Conservation (phyloP, 768 basidiomycete genomes). For the Obba rivulosa region DNA sequence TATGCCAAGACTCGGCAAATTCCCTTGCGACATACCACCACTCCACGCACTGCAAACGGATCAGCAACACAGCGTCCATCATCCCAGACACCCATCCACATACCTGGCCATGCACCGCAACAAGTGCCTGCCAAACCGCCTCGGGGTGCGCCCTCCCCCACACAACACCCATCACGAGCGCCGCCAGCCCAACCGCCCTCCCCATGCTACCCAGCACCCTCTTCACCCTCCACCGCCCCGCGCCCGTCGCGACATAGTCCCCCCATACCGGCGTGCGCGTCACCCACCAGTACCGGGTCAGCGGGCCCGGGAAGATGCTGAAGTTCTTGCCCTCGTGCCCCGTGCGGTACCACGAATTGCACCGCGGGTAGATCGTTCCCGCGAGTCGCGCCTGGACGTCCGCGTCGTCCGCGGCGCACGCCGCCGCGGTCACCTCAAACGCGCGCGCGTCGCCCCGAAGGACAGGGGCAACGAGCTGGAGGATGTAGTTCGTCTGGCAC, state of each 20-base stretch:
- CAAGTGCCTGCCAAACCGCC: too few species aligned
- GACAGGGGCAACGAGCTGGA: slow-evolving; percentile 12
- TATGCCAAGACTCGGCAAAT: too few species aligned
- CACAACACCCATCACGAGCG: too few species aligned
- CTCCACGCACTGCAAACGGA: too few species aligned
- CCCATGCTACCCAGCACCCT: not conserved
- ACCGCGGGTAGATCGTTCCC: slow-evolving; percentile 1
- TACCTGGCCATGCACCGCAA: too few species aligned
- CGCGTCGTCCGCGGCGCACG: slow-evolving; percentile 24
- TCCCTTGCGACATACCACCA: too few species aligned
- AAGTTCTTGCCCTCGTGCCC: slow-evolving; percentile 9
- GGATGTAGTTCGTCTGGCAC: slow-evolving; percentile 11
- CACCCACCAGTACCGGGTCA: slow-evolving; percentile 8
- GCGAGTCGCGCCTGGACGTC: slow-evolving; percentile 9
- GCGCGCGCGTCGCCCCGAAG: slow-evolving; percentile 10
- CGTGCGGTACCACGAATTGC: slow-evolving; percentile 11
- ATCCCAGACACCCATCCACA: too few species aligned
- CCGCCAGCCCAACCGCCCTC: too few species aligned
- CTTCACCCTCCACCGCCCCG: not conserved
- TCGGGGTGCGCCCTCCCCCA: too few species aligned
- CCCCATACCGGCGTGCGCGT: slow-evolving; percentile 7
- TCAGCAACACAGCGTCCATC: too few species aligned
- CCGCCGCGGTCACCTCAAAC: slow-evolving; percentile 17
- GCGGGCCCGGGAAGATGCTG: slow-evolving; percentile 9
- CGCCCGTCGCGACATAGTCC: slow-evolving; percentile 6